Evolutionary conservation across 345 rosid species (phyloP).

Genomic region (Atalantia buxifolia): DNA sequence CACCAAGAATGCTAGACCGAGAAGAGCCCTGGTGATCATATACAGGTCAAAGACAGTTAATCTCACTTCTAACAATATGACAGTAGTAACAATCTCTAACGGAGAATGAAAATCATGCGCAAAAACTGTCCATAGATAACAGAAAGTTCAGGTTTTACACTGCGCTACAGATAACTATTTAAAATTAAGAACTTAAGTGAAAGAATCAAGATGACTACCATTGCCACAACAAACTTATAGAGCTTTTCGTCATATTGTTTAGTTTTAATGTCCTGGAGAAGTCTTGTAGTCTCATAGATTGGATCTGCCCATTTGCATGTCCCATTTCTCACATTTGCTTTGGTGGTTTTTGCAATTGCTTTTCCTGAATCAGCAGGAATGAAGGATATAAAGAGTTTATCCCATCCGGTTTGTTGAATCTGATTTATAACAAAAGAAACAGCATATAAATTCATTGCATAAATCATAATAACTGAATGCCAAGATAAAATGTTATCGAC

Average conservation of each 20-base stretch:
- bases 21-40: constrained; percentile 74
- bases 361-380: constrained; percentile 92
- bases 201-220: constrained; percentile 46
- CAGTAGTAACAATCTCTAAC: background rate
- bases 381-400: constrained; percentile 85
- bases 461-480: background rate
- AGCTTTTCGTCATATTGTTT: constrained; percentile 80
- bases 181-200: background rate
- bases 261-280: constrained; percentile 78
- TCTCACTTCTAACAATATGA: background rate
- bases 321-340: constrained; percentile 95
- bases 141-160: background rate
- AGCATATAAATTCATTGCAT: background rate
- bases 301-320: constrained; percentile 99
- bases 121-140: constrained; percentile 7
- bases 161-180: background rate
- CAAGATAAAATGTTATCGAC: background rate
- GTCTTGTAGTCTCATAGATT: constrained; percentile 92
- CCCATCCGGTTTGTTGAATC: constrained; percentile 97
- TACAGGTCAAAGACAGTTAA: constrained; percentile 19
- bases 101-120: background rate
- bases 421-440: constrained; percentile 23
- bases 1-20: constrained; percentile 87
- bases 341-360: constrained; percentile 87
- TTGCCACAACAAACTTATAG: constrained; percentile 77